Evolutionary conservation across 2,329 filamentous ascomycete genomes (phyloP), one percentile per base, ranked within the genome.

Genomic region (Aspergillus neotritici): DNA sequence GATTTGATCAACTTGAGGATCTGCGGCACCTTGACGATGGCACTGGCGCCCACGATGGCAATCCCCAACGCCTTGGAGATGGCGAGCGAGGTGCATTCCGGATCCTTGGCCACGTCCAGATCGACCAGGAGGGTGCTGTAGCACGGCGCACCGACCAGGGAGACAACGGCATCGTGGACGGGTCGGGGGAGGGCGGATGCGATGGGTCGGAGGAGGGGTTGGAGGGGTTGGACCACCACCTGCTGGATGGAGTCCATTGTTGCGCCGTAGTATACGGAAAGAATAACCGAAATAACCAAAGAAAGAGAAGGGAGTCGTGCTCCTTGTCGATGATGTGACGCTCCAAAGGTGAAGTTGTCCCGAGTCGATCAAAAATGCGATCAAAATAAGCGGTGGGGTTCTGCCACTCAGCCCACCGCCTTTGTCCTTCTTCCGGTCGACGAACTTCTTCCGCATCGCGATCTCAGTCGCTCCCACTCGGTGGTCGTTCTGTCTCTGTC

Each of bases 11-110:
- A 82, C 75, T 98, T 98, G 66, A 96, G 68, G 63, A 98, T 91
- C 74, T 98, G 93, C 0, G 93, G 93, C 17, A 98, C 82, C 73
- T 98, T 98, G 74, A 98, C 90, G 57, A 97, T 82, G 42, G 87
- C 83, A 21, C 86, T 90, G 41, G 89, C 88, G 54, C 79, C 84
- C 62, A 98, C 89, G 70, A 98, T 98, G 65, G 83, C 93, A 56
- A 97, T 84, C 44, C 93, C 91, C 12, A 98, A 82, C 3, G 78
- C 88, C 73, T 98, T 98, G 61, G 87, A 94, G 62, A 97, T 79
- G 55, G 83, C 90, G 40, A 96, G 82, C 64, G 93, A 93, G 58
- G 95, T 72, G 75, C 93, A 98, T 46, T 79, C 81, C 5, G 79
- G 77, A 60, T 88, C 80, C 51, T 81, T 78, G 58, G 85, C 75